Evolutionary conservation across 1,284 basidiomycete species (phyloP).

Genomic region (Tylopilus sp.): DNA sequence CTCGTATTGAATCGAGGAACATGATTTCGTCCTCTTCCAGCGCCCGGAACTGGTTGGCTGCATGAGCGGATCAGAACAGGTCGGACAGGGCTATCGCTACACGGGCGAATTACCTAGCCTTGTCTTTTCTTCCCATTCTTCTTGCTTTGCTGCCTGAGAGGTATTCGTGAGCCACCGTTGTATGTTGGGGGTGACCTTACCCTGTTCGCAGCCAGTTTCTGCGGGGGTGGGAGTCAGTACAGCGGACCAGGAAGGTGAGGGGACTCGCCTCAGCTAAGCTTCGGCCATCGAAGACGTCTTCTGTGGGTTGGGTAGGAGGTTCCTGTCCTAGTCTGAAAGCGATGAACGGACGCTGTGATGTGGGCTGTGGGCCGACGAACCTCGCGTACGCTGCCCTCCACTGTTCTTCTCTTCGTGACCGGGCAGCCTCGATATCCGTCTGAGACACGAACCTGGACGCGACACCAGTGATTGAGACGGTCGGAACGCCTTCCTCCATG

Average conservation of each 20-base stretch:
- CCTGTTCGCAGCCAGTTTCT: conserved; percentile 83
- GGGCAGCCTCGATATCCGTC: conserved; percentile 76
- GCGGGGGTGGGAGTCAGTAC: conserved; percentile 36
- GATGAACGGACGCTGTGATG: conserved; percentile 10
- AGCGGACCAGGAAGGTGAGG: conserved; percentile 5
- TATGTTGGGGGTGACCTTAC: conserved; percentile 39
- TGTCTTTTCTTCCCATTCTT: conserved; percentile 92
- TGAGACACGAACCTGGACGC: conserved; percentile 80
- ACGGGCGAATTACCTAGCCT: conserved; percentile 60
- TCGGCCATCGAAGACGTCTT: conserved; percentile 80
- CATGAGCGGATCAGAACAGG: conserved; percentile 8
- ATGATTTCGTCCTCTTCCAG: conserved; percentile 87
- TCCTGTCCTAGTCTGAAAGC: conserved; percentile 74
- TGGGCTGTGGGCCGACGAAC: conserved; percentile 38
- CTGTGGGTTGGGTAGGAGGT: conserved; percentile 72
- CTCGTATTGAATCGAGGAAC: conserved; percentile 80
- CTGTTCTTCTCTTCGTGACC: conserved; percentile 73
- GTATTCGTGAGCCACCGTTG: conserved; percentile 21
- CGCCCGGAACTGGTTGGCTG: conserved; percentile 88
- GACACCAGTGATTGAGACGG: conserved; percentile 60
- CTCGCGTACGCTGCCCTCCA: conserved; percentile 92
- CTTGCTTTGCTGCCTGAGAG: conserved; percentile 77
- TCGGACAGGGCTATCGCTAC: conserved; percentile 4
- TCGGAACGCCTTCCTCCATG: conserved; percentile 57
- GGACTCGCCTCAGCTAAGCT: conserved; percentile 83